phyloP scores from a whole-genome alignment of 2,329 filamentous ascomycete species.

The Venturiaceae sp. region DNA sequence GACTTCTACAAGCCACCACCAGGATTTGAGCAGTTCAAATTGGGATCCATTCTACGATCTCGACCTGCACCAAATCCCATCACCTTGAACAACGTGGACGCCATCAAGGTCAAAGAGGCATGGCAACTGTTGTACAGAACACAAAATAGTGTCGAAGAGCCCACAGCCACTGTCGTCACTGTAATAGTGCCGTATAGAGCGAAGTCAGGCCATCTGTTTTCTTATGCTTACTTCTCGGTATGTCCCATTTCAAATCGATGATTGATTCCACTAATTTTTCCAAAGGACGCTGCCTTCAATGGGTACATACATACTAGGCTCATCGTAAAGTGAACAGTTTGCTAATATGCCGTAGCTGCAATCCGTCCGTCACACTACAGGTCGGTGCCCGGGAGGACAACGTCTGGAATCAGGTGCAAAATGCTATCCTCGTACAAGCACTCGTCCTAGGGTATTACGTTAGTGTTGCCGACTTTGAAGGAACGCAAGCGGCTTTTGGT shows the following conservation, averaged over 20 bases:
- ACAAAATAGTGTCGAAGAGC: slow-evolving; percentile 7
- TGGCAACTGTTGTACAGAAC: slow-evolving; percentile 8
- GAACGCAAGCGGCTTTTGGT: slow-evolving; percentile 3
- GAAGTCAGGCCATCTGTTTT: slow-evolving; percentile 5
- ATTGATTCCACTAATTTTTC: background rate
- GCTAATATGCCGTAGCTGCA: background rate
- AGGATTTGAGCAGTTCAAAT: background rate
- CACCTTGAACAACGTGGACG: slow-evolving; percentile 5
- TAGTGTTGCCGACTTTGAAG: slow-evolving; percentile 2
- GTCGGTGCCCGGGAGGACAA: slow-evolving; percentile 3
- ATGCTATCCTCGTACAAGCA: background rate
- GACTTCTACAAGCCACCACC: slow-evolving; percentile 1
- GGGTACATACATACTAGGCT: background rate
- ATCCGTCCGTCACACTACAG: slow-evolving; percentile 6
- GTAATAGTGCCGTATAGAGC: slow-evolving; percentile 4
- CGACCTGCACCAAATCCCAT: background rate
- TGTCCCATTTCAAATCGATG: background rate
- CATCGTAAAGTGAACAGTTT: background rate
- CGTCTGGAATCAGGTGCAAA: slow-evolving; percentile 3
- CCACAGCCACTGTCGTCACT: slow-evolving; percentile 5
- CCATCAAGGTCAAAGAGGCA: slow-evolving; percentile 1
- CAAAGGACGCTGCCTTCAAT: slow-evolving; percentile 5
- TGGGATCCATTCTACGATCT: slow-evolving; percentile 1
- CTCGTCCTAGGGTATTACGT: slow-evolving; percentile 3
- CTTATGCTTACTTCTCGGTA: slow-evolving; percentile 5